Percentiles rank a stretch among this genome's conserved stretches.
phyloP scores from a whole-genome alignment of 1,284 basidiomycete genomes.

The Malassezia cuniculi region DNA sequence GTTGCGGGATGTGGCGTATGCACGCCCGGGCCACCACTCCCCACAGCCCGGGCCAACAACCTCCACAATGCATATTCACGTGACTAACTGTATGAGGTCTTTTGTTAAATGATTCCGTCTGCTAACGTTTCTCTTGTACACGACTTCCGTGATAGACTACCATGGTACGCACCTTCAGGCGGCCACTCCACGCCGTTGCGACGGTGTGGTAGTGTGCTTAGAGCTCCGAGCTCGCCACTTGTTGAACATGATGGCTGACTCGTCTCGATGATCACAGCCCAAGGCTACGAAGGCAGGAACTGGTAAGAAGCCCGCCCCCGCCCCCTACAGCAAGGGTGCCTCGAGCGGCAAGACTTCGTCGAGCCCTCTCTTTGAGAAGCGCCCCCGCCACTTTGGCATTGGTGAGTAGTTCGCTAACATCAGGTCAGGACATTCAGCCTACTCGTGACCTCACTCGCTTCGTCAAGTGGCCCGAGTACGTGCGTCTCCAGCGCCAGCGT shows the following conservation, averaged over 20 bases:
- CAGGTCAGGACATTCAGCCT: slow-evolving; percentile 87
- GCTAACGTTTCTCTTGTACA: no score
- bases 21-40: no score
- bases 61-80: no score
- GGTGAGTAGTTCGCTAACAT: slow-evolving; percentile 52
- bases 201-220: no score
- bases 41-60: no score
- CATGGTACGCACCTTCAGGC: no score
- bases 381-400: slow-evolving; percentile 84
- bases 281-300: slow-evolving; percentile 39
- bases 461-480: slow-evolving; percentile 99
- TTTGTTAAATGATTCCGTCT: no score
- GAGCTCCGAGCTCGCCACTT: slow-evolving; percentile 35
- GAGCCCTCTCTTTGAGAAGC: slow-evolving; percentile 91
- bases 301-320: slow-evolving; percentile 37
- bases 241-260: slow-evolving; percentile 24
- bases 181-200: no score
- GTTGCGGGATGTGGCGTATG: no score
- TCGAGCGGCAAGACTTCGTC: slow-evolving; percentile 53
- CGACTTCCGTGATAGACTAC: no score
- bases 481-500: slow-evolving; percentile 95
- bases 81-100: no score
- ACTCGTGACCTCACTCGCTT: slow-evolving; percentile 86
- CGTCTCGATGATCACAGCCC: slow-evolving; percentile 45
- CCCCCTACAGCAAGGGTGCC: slow-evolving; percentile 40